phyloP scores from a whole-genome alignment of 805 yeast genomes.

The Maudiozyma serrabonitensis region DNA sequence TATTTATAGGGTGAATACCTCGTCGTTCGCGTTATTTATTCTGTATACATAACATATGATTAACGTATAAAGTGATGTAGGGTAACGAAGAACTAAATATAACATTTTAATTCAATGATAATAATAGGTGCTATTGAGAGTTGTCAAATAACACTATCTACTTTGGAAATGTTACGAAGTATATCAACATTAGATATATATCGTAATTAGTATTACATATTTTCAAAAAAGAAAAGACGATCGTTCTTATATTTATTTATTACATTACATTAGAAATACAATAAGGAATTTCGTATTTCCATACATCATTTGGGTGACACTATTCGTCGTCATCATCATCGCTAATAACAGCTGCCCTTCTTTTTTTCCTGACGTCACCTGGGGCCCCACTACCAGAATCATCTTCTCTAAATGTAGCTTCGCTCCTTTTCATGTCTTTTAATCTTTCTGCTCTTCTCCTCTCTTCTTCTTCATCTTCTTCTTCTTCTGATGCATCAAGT shows the following conservation, averaged over 20 bases:
- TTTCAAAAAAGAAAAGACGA: background rate
- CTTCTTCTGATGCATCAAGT: slow-evolving; percentile 35
- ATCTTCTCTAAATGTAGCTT: slow-evolving; percentile 40
- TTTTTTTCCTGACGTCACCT: slow-evolving; percentile 25
- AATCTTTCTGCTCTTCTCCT: slow-evolving; percentile 51
- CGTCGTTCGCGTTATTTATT: background rate
- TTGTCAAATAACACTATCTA: background rate
- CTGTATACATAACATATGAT: background rate
- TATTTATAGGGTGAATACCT: background rate
- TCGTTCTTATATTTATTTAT: background rate
- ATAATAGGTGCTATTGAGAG: background rate
- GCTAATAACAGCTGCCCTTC: slow-evolving; percentile 23
- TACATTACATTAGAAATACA: background rate
- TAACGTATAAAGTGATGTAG: background rate
- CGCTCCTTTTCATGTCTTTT: slow-evolving; percentile 44
- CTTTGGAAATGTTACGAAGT: background rate
- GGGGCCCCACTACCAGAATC: slow-evolving; percentile 19
- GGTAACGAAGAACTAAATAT: background rate
- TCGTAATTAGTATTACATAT: background rate
- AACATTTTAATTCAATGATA: background rate
- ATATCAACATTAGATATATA: too few species aligned
- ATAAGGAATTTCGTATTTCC: background rate
- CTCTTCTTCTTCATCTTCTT: slow-evolving; percentile 39
- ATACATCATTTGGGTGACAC: background rate
- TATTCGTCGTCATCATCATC: slow-evolving; percentile 33